phyloP scores from a whole-genome alignment of 2,329 filamentous ascomycete genomes.

The Onygenales sp. region DNA sequence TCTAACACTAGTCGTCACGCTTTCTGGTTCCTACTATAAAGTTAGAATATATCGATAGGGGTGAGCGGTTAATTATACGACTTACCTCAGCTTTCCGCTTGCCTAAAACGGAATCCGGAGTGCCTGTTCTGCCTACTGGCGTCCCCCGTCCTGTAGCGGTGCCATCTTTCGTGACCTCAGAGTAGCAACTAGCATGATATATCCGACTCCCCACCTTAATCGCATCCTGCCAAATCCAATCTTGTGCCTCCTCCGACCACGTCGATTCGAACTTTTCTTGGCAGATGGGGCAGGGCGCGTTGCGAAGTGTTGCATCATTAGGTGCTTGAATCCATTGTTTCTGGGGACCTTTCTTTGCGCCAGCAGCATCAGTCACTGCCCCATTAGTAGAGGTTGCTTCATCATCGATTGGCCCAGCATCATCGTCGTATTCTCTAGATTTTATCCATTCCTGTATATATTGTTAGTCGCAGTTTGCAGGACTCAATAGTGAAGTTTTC shows the following conservation, averaged over 20 bases:
- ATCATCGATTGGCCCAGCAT: constrained; percentile 36
- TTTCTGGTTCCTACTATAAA: constrained; percentile 5
- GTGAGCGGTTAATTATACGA: background rate
- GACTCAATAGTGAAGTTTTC: constrained; percentile 1
- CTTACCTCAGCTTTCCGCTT: constrained; percentile 65
- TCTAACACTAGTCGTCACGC: constrained; percentile 20
- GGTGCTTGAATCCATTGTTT: constrained; percentile 74
- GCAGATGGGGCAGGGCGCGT: constrained; percentile 82
- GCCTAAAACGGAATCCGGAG: constrained; percentile 57
- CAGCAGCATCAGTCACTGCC: constrained; percentile 29
- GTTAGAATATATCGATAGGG: constrained; percentile 2
- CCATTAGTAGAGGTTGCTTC: constrained; percentile 30
- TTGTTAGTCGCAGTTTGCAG: constrained; percentile 11
- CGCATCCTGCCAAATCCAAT: constrained; percentile 95
- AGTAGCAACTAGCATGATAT: constrained; percentile 84
- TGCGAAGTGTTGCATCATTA: constrained; percentile 63
- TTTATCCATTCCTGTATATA: constrained; percentile 71
- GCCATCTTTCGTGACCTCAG: constrained; percentile 64
- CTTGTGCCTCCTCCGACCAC: constrained; percentile 86
- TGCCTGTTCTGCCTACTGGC: constrained; percentile 26
- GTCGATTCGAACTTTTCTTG: constrained; percentile 89
- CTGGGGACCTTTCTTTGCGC: constrained; percentile 47
- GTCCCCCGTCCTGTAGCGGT: constrained; percentile 18
- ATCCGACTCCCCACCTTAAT: constrained; percentile 66
- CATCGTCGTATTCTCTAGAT: constrained; percentile 69